Evolutionary conservation across 805 yeast species (phyloP).

Genomic region (Barnettozyma siamensis): DNA sequence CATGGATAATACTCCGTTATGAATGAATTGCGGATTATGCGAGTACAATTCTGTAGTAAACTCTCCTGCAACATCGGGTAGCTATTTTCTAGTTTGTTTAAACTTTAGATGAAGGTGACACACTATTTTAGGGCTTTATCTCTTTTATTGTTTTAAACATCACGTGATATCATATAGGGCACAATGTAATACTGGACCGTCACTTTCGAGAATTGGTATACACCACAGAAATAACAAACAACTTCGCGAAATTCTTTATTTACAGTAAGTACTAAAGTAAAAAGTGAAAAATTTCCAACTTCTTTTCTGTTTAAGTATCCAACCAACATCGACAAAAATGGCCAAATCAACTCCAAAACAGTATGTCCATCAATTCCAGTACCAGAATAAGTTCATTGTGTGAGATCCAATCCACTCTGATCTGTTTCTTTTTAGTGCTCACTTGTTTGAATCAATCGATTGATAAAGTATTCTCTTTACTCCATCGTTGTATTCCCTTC

Average conservation of each 20-base stretch:
- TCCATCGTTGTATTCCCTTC: slow-evolving; percentile 4
- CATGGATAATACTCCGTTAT: too few relatives aligned
- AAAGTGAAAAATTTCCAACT: slow-evolving; percentile 9
- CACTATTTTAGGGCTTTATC: too few relatives aligned
- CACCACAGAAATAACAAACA: too few relatives aligned
- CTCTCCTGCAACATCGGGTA: too few relatives aligned
- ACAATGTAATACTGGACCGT: too few relatives aligned
- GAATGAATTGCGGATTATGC: too few relatives aligned
- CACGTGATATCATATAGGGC: slow-evolving; percentile 1
- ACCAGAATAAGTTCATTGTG: slow-evolving; percentile 8
- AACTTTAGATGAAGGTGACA: too few relatives aligned
- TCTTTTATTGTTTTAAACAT: too few relatives aligned
- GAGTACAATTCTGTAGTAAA: too few relatives aligned
- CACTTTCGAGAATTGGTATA: too few relatives aligned
- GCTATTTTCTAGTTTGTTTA: too few relatives aligned
- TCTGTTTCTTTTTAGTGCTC: not conserved
- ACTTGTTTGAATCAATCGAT: not conserved
- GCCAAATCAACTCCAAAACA: slow-evolving; percentile 28
- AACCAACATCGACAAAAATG: slow-evolving; percentile 14
- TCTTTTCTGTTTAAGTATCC: not conserved
- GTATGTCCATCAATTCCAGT: slow-evolving; percentile 17
- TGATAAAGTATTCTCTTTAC: slow-evolving; percentile 21
- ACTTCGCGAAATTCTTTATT: too few relatives aligned
- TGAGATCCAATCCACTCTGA: not conserved
- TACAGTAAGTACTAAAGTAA: not conserved